phyloP scores from a whole-genome alignment of 495 filamentous ascomycete genomes.

The Mycothermus thermophilus region DNA sequence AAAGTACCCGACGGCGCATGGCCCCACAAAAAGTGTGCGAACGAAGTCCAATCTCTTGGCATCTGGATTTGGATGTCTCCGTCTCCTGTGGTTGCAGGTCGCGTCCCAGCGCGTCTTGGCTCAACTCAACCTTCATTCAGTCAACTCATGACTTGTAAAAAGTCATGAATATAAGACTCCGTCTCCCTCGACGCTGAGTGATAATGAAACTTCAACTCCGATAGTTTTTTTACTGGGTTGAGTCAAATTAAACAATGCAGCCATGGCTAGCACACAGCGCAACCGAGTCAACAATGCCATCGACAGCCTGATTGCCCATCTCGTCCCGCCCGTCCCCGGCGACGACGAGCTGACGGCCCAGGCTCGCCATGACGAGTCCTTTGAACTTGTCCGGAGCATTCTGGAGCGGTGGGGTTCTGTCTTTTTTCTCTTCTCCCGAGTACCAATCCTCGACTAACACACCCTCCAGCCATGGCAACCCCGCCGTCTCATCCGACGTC shows the following conservation, averaged over 20 bases:
- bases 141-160: too few species aligned
- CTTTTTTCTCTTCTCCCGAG: neutral
- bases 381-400: slow-evolving; percentile 35
- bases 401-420: slow-evolving; percentile 34
- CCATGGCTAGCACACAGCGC: slow-evolving; percentile 29
- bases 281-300: slow-evolving; percentile 39
- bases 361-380: slow-evolving; percentile 36
- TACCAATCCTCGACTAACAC: slow-evolving; percentile 5
- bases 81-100: too few species aligned
- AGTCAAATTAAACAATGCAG: slow-evolving; percentile 29
- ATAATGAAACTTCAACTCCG: too few species aligned
- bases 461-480: slow-evolving; percentile 14
- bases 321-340: slow-evolving; percentile 36
- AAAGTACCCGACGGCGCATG: slow-evolving; percentile 4
- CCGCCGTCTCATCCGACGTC: slow-evolving; percentile 43
- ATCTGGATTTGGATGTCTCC: too few species aligned
- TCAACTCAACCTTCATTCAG: too few species aligned
- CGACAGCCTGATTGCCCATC: slow-evolving; percentile 41
- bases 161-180: too few species aligned
- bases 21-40: too few species aligned
- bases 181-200: too few species aligned
- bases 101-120: too few species aligned
- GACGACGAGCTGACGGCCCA: slow-evolving; percentile 36
- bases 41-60: too few species aligned
- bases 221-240: too few species aligned